These are phyloP conservation scores for Trichoderma virens DNA, from an alignment of 495 filamentous ascomycete species.

Conservation along the genomic window DNA sequence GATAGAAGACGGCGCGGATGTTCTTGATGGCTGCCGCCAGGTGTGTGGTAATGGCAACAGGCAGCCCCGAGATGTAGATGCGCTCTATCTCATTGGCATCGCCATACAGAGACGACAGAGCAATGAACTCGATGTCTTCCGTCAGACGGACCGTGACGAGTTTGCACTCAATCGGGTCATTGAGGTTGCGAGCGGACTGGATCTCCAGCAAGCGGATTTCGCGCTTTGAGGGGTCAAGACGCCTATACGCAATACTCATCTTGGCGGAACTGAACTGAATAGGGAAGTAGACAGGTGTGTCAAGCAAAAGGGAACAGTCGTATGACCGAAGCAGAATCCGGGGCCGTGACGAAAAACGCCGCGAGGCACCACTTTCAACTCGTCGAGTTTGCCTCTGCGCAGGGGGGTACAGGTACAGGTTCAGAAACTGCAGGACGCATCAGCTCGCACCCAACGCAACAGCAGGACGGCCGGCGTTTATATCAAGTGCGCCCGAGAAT, in stretches of 20 bases:
- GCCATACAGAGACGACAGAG: constrained; percentile 13
- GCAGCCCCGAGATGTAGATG: not conserved
- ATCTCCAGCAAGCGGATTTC: constrained; percentile 15
- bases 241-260: constrained; percentile 8
- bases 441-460: not conserved
- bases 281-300: not conserved
- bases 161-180: constrained; percentile 10
- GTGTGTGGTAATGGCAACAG: not conserved
- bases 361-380: not conserved
- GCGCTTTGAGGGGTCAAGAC: constrained; percentile 12
- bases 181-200: not conserved
- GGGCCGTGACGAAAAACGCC: not conserved
- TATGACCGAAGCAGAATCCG: not conserved
- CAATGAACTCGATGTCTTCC: constrained; percentile 6
- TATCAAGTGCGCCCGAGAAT: not conserved
- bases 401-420: not conserved
- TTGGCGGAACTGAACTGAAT: not conserved
- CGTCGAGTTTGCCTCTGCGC: not conserved
- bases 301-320: not conserved
- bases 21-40: constrained; percentile 12
- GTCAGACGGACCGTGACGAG: constrained; percentile 11
- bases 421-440: constrained; percentile 3
- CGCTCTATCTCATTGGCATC: not conserved
- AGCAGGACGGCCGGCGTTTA: constrained; percentile 2
- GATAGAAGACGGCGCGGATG: constrained; percentile 8